These are phyloP conservation scores for Avena sativa DNA, from an alignment of 176 grass and related monocot species.

Conservation along the genomic window DNA sequence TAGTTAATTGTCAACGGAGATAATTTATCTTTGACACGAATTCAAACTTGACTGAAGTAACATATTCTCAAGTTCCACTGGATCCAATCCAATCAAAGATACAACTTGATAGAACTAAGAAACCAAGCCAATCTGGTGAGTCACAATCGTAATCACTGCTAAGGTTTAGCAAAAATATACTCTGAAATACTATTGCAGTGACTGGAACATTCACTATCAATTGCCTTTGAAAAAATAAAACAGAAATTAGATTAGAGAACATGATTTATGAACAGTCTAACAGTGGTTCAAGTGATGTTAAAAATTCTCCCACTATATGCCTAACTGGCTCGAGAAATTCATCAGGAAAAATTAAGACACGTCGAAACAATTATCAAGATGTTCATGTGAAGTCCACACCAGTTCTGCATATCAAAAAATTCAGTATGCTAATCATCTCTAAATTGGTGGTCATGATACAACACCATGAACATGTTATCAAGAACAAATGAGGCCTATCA, in stretches of 20 bases:
- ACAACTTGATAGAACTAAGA: neutral
- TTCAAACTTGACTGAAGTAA: neutral
- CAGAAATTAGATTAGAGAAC: neutral
- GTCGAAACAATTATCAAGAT: conserved; percentile 34
- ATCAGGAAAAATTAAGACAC: conserved; percentile 23
- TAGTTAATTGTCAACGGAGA: too few species aligned
- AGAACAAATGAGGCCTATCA: conserved; percentile 32
- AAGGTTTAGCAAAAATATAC: neutral
- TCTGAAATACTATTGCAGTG: neutral
- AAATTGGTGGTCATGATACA: conserved; percentile 32
- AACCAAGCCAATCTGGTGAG: neutral
- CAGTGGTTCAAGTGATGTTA: neutral
- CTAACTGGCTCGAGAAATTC: conserved; percentile 21
- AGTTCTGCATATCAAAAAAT: conserved; percentile 34
- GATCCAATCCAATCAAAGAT: neutral
- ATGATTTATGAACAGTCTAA: neutral
- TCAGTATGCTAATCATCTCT: conserved; percentile 22
- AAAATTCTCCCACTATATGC: conserved; percentile 23
- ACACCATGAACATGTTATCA: conserved; percentile 33
- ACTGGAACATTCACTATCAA: neutral
- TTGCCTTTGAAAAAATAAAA: neutral
- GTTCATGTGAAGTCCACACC: neutral
- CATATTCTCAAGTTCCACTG: neutral
- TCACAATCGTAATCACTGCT: neutral
- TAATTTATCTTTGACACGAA: neutral